Evolutionary conservation across 2,329 filamentous ascomycete genomes (phyloP), one percentile per base, ranked within the genome.

Genomic region (Scedosporium dehoogii): DNA sequence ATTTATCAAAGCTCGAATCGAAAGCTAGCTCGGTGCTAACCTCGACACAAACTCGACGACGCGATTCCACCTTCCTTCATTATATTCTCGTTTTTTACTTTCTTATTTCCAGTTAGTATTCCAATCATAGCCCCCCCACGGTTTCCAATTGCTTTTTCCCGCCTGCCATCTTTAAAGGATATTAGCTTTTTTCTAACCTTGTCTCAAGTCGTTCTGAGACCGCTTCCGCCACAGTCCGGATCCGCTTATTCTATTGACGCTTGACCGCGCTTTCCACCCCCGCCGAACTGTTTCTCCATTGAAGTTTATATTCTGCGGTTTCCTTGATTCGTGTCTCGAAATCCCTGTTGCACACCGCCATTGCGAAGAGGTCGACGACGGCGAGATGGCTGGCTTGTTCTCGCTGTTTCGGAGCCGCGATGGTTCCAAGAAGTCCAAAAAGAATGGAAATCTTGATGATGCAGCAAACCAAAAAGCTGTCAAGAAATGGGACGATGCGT

Each of bases 401-500:
- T 83, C 83, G 65, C 81, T 82, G 69, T 77, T 93, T 75, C 91
- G 91, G 81, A 83, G 84, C 78, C 92, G 88, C 77, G 90, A 94
- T 77, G 81, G 81, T 71, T 76, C 78, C 67, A 81, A 81, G 68
- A 70, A 71, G 65, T 87, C 85, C 73, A 90, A 89, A 76, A 92
- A 92, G 77, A 83, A 81, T 66, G 75, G 78, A 62, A 78, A 81
- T 65, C 75, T 80, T 65, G 76, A 82, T 66, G 74, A 81, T 61
- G 73, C 78, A 16, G 72, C 79, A 59, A 74, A 83, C 64, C 76
- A 81, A 66, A 76, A 79, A 27, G 84, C 86, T 44, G 75, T 81
- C 65, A 91, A 92, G 76, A 84, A 83, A 74, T 97, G 91, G 89
- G 89, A 91, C 65, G 90, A 97, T 73, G 89, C 91, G 66, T 99